Base-by-base conservation (phyloP, 2,329 filamentous ascomycete genomes). In the Xylaria sp. region DNA sequence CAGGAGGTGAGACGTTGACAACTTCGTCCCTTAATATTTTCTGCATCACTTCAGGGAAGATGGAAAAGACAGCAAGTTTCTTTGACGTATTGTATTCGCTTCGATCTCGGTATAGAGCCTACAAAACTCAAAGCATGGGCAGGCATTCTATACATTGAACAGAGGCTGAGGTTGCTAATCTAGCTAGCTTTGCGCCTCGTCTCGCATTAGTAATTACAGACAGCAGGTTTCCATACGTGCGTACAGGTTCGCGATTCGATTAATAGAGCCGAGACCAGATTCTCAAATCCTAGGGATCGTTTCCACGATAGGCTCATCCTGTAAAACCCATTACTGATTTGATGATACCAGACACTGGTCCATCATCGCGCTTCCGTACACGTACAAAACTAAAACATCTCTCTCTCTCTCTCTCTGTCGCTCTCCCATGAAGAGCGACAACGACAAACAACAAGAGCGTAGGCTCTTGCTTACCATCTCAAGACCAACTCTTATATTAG, bases 21-120 rank as follows among this genome's bases (percentile, higher is more conserved):
- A n/a, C 10, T 60, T 25, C 10, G 49, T 33, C 28, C 56, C 52
- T 36, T 25, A 36, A 43, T 60, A 65, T 36, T 41, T 36, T 25
- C 25, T 51, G 18, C 23, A 2, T 33, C 2, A 28, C 13, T 25
- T 5, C 36, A 23, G 13, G 39, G 41, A 28, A 8, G 41, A 31
- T 23, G 33, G 33, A 1, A 25, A 20, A 41, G 59, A 23, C 48
- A 20, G 31, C 10, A 20, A 36, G 6, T 2, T 28, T 18, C 33
- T 7, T 57, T 57, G 12, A 41, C 43, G 36, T 56, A 41, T 36
- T 23, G 23, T 25, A 41, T 23, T 39, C 12, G 4, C 15, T 36
- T 15, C 13, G 18, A 13, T n/a, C 13, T 41, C 54, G 25, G 15
- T 28, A 7, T 18, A 25, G 25, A 18, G 10, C 5, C 23, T 28